phyloP scores from a whole-genome alignment of 495 filamentous ascomycete genomes.

The Lepraria neglecta region DNA sequence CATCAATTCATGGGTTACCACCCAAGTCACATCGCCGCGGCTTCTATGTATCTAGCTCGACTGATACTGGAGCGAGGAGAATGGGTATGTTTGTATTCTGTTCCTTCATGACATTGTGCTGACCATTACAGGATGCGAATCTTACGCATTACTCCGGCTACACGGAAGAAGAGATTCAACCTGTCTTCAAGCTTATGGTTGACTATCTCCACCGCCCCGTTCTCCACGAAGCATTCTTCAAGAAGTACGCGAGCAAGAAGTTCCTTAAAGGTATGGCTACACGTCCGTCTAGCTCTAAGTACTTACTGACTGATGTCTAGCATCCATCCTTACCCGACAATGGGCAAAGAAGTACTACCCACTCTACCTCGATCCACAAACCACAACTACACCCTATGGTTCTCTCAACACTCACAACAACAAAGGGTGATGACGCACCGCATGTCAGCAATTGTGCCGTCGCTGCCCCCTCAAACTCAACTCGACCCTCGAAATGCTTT shows the following conservation, averaged over 20 bases:
- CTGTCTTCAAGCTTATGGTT: constrained; percentile 88
- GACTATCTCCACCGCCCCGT: constrained; percentile 88
- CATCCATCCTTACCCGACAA: constrained; percentile 81
- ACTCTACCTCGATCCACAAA: constrained; percentile 30
- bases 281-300: too few relatives aligned
- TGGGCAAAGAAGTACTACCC: constrained; percentile 77
- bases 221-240: constrained; percentile 93
- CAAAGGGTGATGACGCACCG: constrained; percentile 1
- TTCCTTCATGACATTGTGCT: constrained; percentile 23
- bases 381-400: not conserved
- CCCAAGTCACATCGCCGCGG: constrained; percentile 84
- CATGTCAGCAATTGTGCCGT: not conserved
- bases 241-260: constrained; percentile 98
- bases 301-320: constrained; percentile 44
- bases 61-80: constrained; percentile 79
- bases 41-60: constrained; percentile 89
- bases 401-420: constrained; percentile 7
- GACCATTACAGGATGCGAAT: constrained; percentile 61
- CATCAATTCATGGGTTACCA: constrained; percentile 82
- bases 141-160: constrained; percentile 93
- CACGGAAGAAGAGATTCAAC: constrained; percentile 82
- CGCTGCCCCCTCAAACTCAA: not conserved
- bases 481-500: not conserved
- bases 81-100: constrained; percentile 61
- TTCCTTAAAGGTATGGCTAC: constrained; percentile 77